Percentiles rank a stretch among this genome's conserved stretches.
Conservation (phyloP, 768 basidiomycete species). For the Suillus luteus region DNA sequence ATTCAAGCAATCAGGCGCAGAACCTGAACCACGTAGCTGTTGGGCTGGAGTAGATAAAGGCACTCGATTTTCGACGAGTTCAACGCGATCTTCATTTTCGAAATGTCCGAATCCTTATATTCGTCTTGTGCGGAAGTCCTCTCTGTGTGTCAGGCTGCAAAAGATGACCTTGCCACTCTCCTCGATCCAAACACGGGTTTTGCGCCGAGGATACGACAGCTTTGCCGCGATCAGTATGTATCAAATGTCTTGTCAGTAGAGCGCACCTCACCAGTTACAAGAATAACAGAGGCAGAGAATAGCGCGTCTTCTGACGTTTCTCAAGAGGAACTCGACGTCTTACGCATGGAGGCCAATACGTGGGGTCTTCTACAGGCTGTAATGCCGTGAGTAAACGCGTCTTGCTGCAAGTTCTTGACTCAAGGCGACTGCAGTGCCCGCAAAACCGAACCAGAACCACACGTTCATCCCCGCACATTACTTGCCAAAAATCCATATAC, state of each 20-base stretch:
- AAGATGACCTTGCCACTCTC: conserved; percentile 58
- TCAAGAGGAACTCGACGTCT: conserved; percentile 57
- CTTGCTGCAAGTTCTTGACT: conserved; percentile 2
- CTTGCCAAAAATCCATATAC: conserved; percentile 79
- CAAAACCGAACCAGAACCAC: conserved; percentile 55
- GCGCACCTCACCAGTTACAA: conserved; percentile 24
- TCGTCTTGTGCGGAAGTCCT: conserved; percentile 71
- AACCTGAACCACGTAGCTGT: neutral
- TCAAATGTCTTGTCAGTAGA: neutral
- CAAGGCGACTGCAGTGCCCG: conserved; percentile 50
- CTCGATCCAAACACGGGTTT: conserved; percentile 70
- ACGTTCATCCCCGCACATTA: conserved; percentile 54
- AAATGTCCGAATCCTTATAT: conserved; percentile 48
- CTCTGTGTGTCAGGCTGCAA: conserved; percentile 53
- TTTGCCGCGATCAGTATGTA: conserved; percentile 61
- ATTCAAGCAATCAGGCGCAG: neutral
- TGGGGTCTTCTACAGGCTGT: conserved; percentile 82
- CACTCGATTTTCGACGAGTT: neutral
- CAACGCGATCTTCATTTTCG: neutral
- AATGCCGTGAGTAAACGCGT: conserved; percentile 57
- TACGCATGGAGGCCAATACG: conserved; percentile 77
- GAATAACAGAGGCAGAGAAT: conserved; percentile 56
- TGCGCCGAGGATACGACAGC: conserved; percentile 59
- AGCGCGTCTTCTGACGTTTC: conserved; percentile 37
- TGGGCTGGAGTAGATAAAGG: neutral